Conservation (phyloP, 176 grass and related monocot genomes). For the Tillandsia fasciculata region DNA sequence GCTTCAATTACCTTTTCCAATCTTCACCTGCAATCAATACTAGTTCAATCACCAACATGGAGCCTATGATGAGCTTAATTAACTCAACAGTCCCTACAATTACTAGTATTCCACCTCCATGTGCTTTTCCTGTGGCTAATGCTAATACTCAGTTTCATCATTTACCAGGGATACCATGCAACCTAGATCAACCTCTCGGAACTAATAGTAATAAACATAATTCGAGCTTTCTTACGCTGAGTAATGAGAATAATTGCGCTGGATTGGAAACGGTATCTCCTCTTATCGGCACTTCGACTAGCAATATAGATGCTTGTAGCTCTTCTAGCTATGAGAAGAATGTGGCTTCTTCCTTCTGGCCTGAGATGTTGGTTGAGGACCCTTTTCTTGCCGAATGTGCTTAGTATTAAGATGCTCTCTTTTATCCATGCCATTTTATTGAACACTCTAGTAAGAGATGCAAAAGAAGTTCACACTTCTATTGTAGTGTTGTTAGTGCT, state of each 20-base stretch:
- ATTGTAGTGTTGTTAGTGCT: too few relatives aligned
- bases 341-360: conserved; percentile 15
- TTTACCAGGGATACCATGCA: not conserved
- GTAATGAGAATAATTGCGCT: not conserved
- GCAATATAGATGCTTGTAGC: conserved; percentile 21
- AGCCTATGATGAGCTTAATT: not conserved
- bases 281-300: conserved; percentile 7
- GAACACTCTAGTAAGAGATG: not conserved
- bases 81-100: not conserved
- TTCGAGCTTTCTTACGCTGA: not conserved
- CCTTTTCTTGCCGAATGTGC: conserved; percentile 8
- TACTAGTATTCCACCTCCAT: not conserved
- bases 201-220: not conserved
- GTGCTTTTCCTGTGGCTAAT: not conserved
- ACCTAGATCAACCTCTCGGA: not conserved
- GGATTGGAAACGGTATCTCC: conserved; percentile 1
- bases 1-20: not conserved
- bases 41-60: not conserved
- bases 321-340: conserved; percentile 18
- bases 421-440: not conserved
- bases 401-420: not conserved
- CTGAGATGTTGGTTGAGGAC: conserved; percentile 17
- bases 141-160: not conserved
- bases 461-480: too few relatives aligned
- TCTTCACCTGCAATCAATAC: not conserved